phyloP scores from a whole-genome alignment of 2,329 filamentous ascomycete species.

The Samsoniella hepiali region DNA sequence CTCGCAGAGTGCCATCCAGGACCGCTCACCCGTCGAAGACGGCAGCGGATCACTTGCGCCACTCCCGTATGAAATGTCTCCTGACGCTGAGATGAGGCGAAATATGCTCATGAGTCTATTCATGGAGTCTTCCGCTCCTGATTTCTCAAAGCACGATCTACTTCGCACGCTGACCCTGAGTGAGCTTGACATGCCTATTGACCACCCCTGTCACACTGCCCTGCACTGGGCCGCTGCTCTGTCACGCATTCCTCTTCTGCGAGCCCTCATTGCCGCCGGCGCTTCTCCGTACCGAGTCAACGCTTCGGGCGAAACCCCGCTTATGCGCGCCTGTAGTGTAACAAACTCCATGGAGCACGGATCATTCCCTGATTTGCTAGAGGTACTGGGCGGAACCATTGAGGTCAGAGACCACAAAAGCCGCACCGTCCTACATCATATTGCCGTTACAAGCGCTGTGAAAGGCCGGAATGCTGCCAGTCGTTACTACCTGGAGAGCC shows the following conservation, averaged over 20 bases:
- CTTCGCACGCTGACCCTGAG: constrained; percentile 70
- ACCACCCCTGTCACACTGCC: constrained; percentile 83
- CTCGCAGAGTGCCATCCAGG: constrained; percentile 46
- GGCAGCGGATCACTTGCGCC: constrained; percentile 61
- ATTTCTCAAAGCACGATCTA: constrained; percentile 71
- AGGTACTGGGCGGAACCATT: constrained; percentile 84
- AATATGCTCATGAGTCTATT: constrained; percentile 80
- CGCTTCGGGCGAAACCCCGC: constrained; percentile 80
- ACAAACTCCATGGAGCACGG: constrained; percentile 92
- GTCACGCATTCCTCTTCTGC: constrained; percentile 77
- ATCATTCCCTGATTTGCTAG: constrained; percentile 85
- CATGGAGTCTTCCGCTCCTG: constrained; percentile 66
- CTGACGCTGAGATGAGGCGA: constrained; percentile 75
- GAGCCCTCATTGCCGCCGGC: constrained; percentile 76
- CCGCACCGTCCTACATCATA: constrained; percentile 90
- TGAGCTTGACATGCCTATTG: constrained; percentile 90
- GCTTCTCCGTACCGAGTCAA: constrained; percentile 89
- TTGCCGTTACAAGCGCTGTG: constrained; percentile 91
- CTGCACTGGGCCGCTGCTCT: constrained; percentile 96
- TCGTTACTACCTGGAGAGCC: constrained; percentile 91
- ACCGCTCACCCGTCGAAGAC: constrained; percentile 44
- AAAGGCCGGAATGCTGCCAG: constrained; percentile 89
- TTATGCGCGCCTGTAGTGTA: constrained; percentile 89
- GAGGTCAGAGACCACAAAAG: constrained; percentile 87
- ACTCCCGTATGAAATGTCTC: constrained; percentile 56